phyloP scores from a whole-genome alignment of 441 rosid species.

The Flueggea neowawraea region DNA sequence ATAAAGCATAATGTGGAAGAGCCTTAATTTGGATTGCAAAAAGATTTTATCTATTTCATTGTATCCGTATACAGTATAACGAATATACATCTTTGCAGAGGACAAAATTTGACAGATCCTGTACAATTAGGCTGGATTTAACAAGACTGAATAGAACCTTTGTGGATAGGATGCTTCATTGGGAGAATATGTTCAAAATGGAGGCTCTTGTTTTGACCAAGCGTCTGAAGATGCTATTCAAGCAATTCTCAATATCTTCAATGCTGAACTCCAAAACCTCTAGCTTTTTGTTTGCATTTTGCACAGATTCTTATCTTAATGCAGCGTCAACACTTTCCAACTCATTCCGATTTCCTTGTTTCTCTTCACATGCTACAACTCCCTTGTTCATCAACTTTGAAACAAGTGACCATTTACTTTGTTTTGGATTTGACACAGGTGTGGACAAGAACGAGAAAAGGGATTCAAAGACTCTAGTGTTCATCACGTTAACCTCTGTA shows the following conservation, averaged over 20 bases:
- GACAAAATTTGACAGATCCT: slow-evolving; percentile 18
- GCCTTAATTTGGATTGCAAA: too few relatives aligned
- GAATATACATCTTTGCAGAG: background rate
- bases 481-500: slow-evolving; percentile 33
- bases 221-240: slow-evolving; percentile 52
- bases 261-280: slow-evolving; percentile 39
- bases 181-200: slow-evolving; percentile 64
- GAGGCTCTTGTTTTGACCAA: slow-evolving; percentile 60
- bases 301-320: slow-evolving; percentile 15
- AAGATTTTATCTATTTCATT: background rate
- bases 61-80: background rate
- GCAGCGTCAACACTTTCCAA: slow-evolving; percentile 38
- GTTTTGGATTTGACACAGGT: slow-evolving; percentile 23
- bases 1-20: too few relatives aligned
- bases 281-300: slow-evolving; percentile 30
- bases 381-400: slow-evolving; percentile 45
- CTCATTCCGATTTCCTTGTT: slow-evolving; percentile 29
- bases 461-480: slow-evolving; percentile 36
- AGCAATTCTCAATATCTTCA: slow-evolving; percentile 38
- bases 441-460: slow-evolving; percentile 42
- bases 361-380: slow-evolving; percentile 28
- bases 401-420: slow-evolving; percentile 42
- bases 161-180: slow-evolving; percentile 15
- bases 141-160: slow-evolving; percentile 10
- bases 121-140: slow-evolving; percentile 35